A percentile compares a stretch with the other conserved stretches of the same genome.
These are phyloP conservation scores for Aspergillus ochraceoroseus DNA, from an alignment of 2,329 filamentous ascomycete species.

Conservation along the genomic window DNA sequence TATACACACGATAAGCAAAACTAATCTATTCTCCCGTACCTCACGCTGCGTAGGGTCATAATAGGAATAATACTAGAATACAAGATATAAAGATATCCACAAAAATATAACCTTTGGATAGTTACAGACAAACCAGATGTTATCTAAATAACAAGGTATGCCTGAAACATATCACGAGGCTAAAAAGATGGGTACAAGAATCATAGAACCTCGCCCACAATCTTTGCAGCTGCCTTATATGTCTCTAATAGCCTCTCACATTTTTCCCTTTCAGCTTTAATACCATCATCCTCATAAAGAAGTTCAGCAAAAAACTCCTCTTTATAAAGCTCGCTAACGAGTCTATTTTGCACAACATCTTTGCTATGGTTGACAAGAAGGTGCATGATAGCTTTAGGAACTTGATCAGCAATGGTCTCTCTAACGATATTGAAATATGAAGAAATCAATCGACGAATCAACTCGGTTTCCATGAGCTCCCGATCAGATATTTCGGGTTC, in stretches of 20 bases:
- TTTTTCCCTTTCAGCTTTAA: conserved; percentile 97
- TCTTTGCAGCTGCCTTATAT: conserved; percentile 96
- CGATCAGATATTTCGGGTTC: conserved; percentile 90
- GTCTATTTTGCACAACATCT: conserved; percentile 92
- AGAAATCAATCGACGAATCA: conserved; percentile 92
- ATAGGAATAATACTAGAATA: too few species aligned
- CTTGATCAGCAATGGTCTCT: conserved; percentile 96
- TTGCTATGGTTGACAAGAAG: conserved; percentile 97
- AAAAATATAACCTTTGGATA: too few species aligned
- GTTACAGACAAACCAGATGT: too few species aligned
- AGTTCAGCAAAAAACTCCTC: conserved; percentile 87
- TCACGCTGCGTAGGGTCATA: too few species aligned
- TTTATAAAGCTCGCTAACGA: conserved; percentile 93
- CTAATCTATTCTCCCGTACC: too few species aligned
- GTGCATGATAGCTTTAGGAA: conserved; percentile 98
- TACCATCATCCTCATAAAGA: conserved; percentile 92
- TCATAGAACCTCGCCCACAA: conserved; percentile 93
- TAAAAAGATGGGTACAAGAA: too few species aligned
- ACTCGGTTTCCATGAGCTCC: conserved; percentile 93
- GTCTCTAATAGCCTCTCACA: conserved; percentile 93
- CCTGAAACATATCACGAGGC: too few species aligned
- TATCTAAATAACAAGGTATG: too few species aligned
- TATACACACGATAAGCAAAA: too few species aligned
- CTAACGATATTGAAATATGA: conserved; percentile 99
- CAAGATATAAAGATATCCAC: too few species aligned